Evolutionary conservation across 176 grass and related monocot genomes (phyloP).

Genomic region (Cenchrus purpureus): DNA sequence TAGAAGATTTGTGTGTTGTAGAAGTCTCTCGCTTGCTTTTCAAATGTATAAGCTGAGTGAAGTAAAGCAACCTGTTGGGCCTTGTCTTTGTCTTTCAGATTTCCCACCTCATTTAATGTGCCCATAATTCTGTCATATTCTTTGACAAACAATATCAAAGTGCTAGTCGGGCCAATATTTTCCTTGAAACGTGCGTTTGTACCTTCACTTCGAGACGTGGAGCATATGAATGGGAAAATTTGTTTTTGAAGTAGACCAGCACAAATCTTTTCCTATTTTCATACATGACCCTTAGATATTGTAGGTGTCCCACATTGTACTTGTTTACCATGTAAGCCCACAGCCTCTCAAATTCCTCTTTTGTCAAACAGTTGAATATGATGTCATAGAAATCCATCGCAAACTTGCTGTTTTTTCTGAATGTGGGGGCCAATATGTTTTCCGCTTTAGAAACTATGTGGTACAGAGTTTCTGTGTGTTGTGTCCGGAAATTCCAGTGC

Average conservation of each 20-base stretch:
- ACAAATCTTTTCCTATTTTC: too few relatives aligned
- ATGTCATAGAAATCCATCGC: background rate
- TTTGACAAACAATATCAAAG: background rate
- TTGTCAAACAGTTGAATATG: too few relatives aligned
- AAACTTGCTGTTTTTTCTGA: background rate
- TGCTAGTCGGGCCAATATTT: background rate
- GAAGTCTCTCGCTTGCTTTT: too few relatives aligned
- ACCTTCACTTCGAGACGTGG: background rate
- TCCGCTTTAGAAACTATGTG: background rate
- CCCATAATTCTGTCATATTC: background rate
- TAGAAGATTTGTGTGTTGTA: too few relatives aligned
- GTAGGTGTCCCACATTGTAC: too few relatives aligned
- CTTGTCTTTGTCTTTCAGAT: background rate
- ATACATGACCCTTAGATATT: too few relatives aligned
- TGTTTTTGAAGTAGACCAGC: too few relatives aligned
- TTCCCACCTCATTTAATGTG: background rate
- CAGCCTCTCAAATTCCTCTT: too few relatives aligned
- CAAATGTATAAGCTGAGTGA: too few relatives aligned
- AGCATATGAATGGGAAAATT: too few relatives aligned
- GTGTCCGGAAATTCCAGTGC: background rate
- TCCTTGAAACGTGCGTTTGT: background rate
- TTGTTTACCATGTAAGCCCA: too few relatives aligned
- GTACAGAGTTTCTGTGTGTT: background rate
- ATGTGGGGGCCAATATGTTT: fast-evolving
- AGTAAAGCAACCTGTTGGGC: background rate